Evolutionary conservation across 1,284 basidiomycete species (phyloP).

Genomic region (Golubevia pallescens): DNA sequence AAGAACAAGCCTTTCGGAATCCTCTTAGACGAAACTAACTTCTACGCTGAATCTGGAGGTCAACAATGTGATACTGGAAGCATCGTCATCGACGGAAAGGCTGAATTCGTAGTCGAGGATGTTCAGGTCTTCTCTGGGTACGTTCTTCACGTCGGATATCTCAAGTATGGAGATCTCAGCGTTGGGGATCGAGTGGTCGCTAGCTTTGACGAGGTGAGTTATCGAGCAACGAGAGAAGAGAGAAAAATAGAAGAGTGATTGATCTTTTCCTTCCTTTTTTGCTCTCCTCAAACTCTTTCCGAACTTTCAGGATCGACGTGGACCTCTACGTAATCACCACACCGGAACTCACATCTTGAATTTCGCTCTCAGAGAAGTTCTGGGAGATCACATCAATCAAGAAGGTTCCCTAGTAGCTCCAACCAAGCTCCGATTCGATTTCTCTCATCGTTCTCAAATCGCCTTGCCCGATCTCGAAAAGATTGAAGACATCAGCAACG

Average conservation of each 20-base stretch:
- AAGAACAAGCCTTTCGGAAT: conserved; percentile 77
- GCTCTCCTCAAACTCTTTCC: conserved; percentile 14
- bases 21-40: conserved; percentile 90
- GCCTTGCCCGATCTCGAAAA: conserved; percentile 75
- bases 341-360: conserved; percentile 99
- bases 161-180: conserved; percentile 77
- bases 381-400: conserved; percentile 97
- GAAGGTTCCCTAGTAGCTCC: conserved; percentile 97
- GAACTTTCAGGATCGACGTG: conserved; percentile 76
- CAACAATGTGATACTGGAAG: conserved; percentile 96
- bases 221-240: neutral
- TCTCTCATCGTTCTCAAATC: conserved; percentile 91
- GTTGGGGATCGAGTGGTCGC: conserved; percentile 76
- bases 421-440: conserved; percentile 95
- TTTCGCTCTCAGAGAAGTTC: conserved; percentile 85
- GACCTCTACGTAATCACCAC: conserved; percentile 96
- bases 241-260: too few relatives aligned
- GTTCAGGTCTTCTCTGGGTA: conserved; percentile 87
- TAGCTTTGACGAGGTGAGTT: conserved; percentile 76
- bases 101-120: conserved; percentile 91
- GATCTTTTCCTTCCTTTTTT: conserved; percentile 3
- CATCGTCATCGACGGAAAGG: conserved; percentile 86
- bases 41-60: conserved; percentile 96
- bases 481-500: conserved; percentile 83
- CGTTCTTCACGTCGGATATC: conserved; percentile 84